Percentiles rank a stretch among this genome's conserved stretches.
Conservation (phyloP, 257 asterid species). For the Primulina tabacum region DNA sequence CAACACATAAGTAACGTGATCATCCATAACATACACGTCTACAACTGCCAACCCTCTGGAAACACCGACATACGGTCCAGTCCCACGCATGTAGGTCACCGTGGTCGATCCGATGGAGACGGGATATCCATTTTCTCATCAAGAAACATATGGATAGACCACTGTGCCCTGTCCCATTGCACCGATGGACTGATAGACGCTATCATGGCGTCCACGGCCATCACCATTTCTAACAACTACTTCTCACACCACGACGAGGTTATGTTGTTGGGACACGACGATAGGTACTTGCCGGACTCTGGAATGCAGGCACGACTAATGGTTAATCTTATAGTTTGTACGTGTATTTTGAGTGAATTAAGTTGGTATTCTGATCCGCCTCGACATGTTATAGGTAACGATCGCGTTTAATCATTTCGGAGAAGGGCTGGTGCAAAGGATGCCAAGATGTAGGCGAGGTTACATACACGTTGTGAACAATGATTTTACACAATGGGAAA, state of each 20-base stretch:
- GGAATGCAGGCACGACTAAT: constrained; percentile 71
- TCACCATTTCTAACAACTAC: constrained; percentile 70
- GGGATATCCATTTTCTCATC: constrained; percentile 62
- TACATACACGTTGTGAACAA: constrained; percentile 69
- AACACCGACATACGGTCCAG: constrained; percentile 54
- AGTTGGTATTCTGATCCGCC: not conserved
- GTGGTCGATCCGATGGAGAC: constrained; percentile 83
- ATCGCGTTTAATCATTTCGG: constrained; percentile 69
- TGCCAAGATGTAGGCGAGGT: constrained; percentile 69
- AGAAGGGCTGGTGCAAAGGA: constrained; percentile 58
- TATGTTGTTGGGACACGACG: constrained; percentile 79
- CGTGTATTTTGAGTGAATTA: no score
- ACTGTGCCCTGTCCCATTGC: constrained; percentile 70
- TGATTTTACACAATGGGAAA: constrained; percentile 60
- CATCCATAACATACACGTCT: constrained; percentile 59
- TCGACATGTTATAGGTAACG: constrained; percentile 36
- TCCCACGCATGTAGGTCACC: constrained; percentile 62
- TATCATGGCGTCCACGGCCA: constrained; percentile 77
- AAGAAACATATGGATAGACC: constrained; percentile 76
- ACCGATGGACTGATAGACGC: constrained; percentile 81
- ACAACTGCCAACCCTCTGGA: constrained; percentile 66
- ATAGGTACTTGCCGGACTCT: constrained; percentile 49
- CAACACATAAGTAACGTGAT: constrained; percentile 63
- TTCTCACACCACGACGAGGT: constrained; percentile 77
- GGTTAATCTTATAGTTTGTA: not conserved